These are phyloP conservation scores for Falciphora oryzae DNA, from an alignment of 2,329 filamentous ascomycete genomes.

Conservation along the genomic window DNA sequence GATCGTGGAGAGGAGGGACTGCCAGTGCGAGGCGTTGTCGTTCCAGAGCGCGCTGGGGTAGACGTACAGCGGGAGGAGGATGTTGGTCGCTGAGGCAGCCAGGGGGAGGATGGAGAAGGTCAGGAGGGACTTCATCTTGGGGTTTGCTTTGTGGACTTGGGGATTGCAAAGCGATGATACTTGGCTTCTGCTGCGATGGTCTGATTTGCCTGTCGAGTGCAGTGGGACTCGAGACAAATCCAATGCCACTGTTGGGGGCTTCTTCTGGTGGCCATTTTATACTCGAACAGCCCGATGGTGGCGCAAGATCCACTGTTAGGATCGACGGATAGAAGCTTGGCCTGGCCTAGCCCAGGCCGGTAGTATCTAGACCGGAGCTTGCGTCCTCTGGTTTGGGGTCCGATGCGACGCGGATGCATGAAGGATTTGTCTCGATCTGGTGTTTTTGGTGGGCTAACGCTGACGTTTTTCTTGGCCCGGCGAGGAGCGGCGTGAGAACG, in stretches of 20 bases:
- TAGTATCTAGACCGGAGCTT: background rate
- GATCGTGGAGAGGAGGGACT: conserved; percentile 14
- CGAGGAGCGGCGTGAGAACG: background rate
- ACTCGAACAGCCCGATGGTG: too few relatives aligned
- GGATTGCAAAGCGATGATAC: too few relatives aligned
- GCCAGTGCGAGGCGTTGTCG: conserved; percentile 14
- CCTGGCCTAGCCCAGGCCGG: background rate
- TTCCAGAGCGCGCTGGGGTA: conserved; percentile 14
- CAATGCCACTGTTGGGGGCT: background rate
- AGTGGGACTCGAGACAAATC: background rate
- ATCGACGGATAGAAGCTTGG: background rate
- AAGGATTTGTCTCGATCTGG: background rate
- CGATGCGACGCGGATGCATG: background rate
- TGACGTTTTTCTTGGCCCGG: background rate
- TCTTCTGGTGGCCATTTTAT: background rate
- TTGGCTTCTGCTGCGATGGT: background rate
- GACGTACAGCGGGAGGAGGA: conserved; percentile 18
- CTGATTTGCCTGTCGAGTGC: background rate
- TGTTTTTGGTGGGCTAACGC: background rate
- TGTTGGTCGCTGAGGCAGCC: conserved; percentile 11
- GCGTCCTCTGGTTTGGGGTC: background rate
- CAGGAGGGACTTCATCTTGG: background rate
- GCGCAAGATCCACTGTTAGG: background rate
- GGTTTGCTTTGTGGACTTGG: too few relatives aligned
- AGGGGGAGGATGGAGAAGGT: background rate